Percentiles rank a stretch among this genome's conserved stretches.
Evolutionary conservation across 345 rosid species (phyloP).

Genomic region (Melaleuca quinquenervia): DNA sequence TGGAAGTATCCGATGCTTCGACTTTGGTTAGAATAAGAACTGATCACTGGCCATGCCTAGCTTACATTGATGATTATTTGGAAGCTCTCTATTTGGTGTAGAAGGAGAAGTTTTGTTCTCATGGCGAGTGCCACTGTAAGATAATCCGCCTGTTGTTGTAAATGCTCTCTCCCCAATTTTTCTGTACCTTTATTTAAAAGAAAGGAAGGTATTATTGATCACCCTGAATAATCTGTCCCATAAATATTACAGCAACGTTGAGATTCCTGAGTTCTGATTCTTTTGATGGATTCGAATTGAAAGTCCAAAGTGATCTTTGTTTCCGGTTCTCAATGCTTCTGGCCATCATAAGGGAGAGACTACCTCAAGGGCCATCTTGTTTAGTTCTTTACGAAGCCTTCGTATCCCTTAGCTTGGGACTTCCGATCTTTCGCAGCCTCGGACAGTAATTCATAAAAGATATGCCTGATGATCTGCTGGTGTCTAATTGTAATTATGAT

Average conservation of each 20-base stretch:
- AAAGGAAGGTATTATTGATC: background rate
- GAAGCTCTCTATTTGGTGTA: conserved; percentile 64
- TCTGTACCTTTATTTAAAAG: background rate
- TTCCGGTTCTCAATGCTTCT: background rate
- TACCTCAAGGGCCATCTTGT: background rate
- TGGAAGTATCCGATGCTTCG: conserved; percentile 77
- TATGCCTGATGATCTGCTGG: background rate
- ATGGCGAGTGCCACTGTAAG: background rate
- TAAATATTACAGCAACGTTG: background rate
- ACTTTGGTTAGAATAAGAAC: conserved; percentile 88
- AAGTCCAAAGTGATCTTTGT: background rate
- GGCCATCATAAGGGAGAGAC: background rate
- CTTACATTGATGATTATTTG: conserved; percentile 88
- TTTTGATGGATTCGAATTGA: background rate
- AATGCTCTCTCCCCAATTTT: background rate
- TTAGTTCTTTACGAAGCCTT: background rate
- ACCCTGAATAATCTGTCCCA: background rate
- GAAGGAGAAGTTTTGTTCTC: background rate
- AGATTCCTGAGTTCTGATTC: background rate
- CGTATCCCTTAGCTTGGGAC: background rate
- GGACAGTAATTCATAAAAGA: background rate
- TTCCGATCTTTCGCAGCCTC: background rate
- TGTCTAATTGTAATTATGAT: background rate
- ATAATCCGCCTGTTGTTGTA: conserved; percentile 1
- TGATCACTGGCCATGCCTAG: conserved; percentile 98